A percentile compares a stretch with the other conserved stretches of the same genome.
Evolutionary conservation across 495 filamentous ascomycete genomes (phyloP).

Genomic region (Tuber microsphaerosporum): DNA sequence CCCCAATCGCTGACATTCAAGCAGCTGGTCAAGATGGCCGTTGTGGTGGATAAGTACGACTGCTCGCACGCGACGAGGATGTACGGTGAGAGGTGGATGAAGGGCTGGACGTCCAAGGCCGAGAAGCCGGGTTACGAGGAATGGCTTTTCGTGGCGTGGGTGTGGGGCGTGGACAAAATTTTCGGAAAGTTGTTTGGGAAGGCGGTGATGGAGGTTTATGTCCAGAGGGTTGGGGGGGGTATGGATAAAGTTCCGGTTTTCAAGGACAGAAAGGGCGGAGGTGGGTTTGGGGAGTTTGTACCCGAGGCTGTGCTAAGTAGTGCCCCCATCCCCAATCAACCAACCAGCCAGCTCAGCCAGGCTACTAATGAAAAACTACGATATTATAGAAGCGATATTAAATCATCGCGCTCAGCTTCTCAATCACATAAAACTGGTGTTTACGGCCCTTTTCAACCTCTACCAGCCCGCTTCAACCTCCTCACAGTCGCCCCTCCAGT

Average conservation of each 20-base stretch:
- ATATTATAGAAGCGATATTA: neutral
- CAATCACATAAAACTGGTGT: neutral
- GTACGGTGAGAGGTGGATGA: conserved; percentile 25
- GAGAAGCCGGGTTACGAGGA: conserved; percentile 9
- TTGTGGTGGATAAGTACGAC: conserved; percentile 28
- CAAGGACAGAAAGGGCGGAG: neutral
- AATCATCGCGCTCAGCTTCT: neutral
- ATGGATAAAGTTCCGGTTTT: neutral
- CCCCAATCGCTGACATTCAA: conserved; percentile 7
- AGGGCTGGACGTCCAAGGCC: neutral
- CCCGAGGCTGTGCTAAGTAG: neutral
- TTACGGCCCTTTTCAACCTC: neutral
- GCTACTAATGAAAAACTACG: neutral
- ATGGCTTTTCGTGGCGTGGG: conserved; percentile 30
- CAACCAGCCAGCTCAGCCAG: neutral
- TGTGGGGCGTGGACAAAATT: conserved; percentile 13
- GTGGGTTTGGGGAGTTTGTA: neutral
- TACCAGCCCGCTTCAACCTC: neutral
- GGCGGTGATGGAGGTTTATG: conserved; percentile 1
- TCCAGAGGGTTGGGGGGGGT: neutral
- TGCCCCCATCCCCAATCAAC: neutral
- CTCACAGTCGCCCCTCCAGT: neutral
- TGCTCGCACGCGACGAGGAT: conserved; percentile 18
- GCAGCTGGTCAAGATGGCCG: conserved; percentile 27
- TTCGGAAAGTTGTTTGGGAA: conserved; percentile 17